Conservation (phyloP, 345 rosid species). For the Camelina hispida region DNA sequence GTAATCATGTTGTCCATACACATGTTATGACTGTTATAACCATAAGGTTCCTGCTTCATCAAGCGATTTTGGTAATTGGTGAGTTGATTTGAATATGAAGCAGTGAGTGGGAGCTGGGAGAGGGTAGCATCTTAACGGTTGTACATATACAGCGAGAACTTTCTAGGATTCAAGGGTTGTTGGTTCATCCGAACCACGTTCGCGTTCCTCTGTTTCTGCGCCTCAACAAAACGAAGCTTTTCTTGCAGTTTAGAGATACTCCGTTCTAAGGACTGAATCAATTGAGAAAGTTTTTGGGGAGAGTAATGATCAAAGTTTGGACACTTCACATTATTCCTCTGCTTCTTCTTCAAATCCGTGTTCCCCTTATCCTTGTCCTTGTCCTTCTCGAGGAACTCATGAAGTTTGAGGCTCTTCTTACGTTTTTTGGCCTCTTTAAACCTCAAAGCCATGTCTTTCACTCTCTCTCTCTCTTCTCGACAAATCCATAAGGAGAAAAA, state of each 20-base stretch:
- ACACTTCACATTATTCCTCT: not conserved
- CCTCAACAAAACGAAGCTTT: slow-evolving; percentile 18
- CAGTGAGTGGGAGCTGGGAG: slow-evolving; percentile 27
- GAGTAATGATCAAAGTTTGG: slow-evolving; percentile 30
- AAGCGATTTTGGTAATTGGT: slow-evolving; percentile 9
- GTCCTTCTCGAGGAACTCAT: slow-evolving; percentile 1
- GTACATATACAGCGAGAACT: slow-evolving; percentile 18
- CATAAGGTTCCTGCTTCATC: slow-evolving; percentile 4
- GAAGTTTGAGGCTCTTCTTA: slow-evolving; percentile 13
- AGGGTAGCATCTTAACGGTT: slow-evolving; percentile 7
- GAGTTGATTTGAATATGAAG: slow-evolving; percentile 15
- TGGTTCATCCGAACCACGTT: not conserved
- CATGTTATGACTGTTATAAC: slow-evolving; percentile 13
- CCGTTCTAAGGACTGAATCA: slow-evolving; percentile 20
- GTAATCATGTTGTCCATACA: not conserved
- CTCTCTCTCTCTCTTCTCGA: slow-evolving; percentile 58
- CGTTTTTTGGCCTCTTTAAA: slow-evolving; percentile 12
- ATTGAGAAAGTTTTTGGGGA: slow-evolving; percentile 14
- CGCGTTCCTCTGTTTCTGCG: slow-evolving; percentile 10
- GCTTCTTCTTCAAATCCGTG: not conserved
- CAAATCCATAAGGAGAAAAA: slow-evolving; percentile 90
- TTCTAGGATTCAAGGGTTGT: slow-evolving; percentile 23
- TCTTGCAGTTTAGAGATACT: slow-evolving; percentile 22
- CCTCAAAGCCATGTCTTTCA: not conserved
- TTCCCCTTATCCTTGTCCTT: not conserved